Conservation (phyloP, 345 rosid genomes). For the Bruguiera gymnorhiza region DNA sequence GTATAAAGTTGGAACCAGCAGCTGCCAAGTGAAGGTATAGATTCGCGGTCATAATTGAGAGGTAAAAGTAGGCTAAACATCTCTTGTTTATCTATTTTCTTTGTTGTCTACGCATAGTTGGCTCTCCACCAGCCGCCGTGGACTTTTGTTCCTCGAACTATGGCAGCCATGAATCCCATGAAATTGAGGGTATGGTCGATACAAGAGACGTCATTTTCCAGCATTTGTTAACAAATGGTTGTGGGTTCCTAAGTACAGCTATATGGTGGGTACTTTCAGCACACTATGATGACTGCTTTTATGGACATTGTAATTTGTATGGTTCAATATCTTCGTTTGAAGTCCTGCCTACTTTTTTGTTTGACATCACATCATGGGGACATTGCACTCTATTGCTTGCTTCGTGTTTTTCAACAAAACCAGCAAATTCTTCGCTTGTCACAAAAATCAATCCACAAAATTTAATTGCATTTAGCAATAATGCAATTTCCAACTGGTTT, state of each 20-base stretch:
- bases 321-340: background rate
- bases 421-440: no score
- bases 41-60: no score
- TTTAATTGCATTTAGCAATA: no score
- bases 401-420: no score
- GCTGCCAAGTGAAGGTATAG: no score
- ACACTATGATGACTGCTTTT: slow-evolving; percentile 4
- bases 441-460: no score
- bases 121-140: slow-evolving; percentile 3
- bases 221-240: slow-evolving; percentile 12
- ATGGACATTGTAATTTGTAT: background rate
- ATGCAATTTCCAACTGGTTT: no score
- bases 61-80: no score
- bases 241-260: slow-evolving; percentile 29
- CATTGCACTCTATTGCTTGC: no score
- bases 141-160: slow-evolving; percentile 5
- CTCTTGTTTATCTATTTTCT: background rate
- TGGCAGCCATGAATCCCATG: slow-evolving; percentile 25
- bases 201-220: slow-evolving; percentile 12
- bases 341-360: no score
- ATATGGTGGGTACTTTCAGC: background rate
- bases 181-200: slow-evolving; percentile 16
- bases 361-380: no score
- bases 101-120: slow-evolving; percentile 22
- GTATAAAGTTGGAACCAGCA: no score